Conservation (phyloP, 306 rosid species). For the Hippophae rhamnoides region DNA sequence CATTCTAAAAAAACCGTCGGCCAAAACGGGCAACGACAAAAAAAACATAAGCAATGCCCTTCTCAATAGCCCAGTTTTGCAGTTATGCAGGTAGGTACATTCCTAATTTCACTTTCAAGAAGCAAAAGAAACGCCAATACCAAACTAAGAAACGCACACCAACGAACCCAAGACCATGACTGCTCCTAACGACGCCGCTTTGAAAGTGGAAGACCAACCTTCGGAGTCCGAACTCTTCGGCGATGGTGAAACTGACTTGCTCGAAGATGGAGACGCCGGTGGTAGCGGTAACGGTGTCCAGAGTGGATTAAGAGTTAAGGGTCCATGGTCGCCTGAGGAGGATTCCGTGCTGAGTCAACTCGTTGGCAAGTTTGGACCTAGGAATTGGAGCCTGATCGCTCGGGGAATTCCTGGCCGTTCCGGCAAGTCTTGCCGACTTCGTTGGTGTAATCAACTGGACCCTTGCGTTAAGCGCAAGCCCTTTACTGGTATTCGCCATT, state of each 20-base stretch:
- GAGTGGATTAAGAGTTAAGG: conserved; percentile 41
- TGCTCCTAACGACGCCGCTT: too few relatives aligned
- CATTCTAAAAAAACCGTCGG: too few relatives aligned
- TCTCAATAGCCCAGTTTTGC: too few relatives aligned
- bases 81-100: too few relatives aligned
- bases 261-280: conserved; percentile 26
- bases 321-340: conserved; percentile 94
- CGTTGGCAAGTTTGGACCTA: conserved; percentile 79
- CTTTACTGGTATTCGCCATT: conserved; percentile 45
- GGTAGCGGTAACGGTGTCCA: conserved; percentile 25
- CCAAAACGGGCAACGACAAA: too few relatives aligned
- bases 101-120: too few relatives aligned
- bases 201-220: too few relatives aligned
- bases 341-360: conserved; percentile 69
- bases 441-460: conserved; percentile 98
- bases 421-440: conserved; percentile 92
- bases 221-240: too few relatives aligned
- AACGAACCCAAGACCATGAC: too few relatives aligned
- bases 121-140: too few relatives aligned
- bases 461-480: conserved; percentile 92
- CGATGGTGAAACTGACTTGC: background rate
- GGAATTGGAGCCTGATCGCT: conserved; percentile 91
- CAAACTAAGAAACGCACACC: too few relatives aligned
- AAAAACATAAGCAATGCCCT: too few relatives aligned
- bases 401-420: conserved; percentile 83